phyloP scores from a whole-genome alignment of 2,329 filamentous ascomycete genomes.

The Aspergillus calidoustus region DNA sequence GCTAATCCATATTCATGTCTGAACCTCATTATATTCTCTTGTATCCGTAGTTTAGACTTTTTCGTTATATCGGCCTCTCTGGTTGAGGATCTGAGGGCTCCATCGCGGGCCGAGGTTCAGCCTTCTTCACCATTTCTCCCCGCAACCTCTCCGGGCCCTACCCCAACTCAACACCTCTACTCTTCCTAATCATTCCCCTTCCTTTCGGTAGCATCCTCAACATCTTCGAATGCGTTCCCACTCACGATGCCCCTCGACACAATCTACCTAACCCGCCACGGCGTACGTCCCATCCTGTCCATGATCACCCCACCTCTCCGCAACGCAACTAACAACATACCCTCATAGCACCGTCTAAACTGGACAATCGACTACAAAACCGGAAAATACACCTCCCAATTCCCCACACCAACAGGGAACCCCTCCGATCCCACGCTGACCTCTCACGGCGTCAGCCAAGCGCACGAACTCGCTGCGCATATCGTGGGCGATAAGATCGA shows the following conservation, averaged over 20 bases:
- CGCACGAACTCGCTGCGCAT: constrained; percentile 69
- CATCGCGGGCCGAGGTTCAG: constrained; percentile 17
- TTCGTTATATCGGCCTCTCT: neutral
- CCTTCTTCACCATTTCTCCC: constrained; percentile 10
- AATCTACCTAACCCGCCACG: constrained; percentile 76
- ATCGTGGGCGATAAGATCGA: constrained; percentile 35
- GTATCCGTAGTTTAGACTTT: neutral
- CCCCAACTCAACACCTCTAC: neutral
- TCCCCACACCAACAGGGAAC: constrained; percentile 84
- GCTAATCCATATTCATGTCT: constrained; percentile 15
- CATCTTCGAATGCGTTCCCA: neutral
- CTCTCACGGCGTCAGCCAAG: constrained; percentile 82
- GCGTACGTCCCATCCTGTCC: constrained; percentile 60
- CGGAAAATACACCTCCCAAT: constrained; percentile 73
- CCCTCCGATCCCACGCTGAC: constrained; percentile 86
- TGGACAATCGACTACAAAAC: constrained; percentile 84
- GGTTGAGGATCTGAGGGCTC: no score
- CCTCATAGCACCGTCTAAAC: constrained; percentile 79
- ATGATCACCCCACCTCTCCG: neutral
- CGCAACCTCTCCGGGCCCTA: constrained; percentile 20
- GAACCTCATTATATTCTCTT: neutral
- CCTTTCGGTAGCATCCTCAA: neutral
- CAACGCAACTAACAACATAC: neutral
- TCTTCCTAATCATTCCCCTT: neutral
- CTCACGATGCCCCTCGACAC: constrained; percentile 66